Conservation (phyloP, 495 filamentous ascomycete genomes). For the Penicillium angulare region DNA sequence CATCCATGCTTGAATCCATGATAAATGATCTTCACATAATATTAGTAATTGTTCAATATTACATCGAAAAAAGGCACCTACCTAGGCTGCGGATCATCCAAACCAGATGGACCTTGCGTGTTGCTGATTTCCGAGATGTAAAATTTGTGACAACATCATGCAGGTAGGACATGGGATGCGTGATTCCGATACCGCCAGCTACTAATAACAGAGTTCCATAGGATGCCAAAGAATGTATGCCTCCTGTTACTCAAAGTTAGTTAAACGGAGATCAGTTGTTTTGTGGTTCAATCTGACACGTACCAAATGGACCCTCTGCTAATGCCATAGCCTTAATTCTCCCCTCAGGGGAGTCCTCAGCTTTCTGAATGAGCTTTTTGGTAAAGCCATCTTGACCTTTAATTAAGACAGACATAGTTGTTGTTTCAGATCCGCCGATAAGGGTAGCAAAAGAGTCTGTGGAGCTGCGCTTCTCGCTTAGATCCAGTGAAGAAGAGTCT, state of each 20-base stretch:
- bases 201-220: conserved; percentile 57
- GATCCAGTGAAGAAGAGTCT: conserved; percentile 1
- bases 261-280: no score
- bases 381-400: conserved; percentile 56
- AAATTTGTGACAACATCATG: conserved; percentile 48
- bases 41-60: not conserved
- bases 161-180: conserved; percentile 55
- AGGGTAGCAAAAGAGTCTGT: conserved; percentile 36
- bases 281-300: conserved; percentile 1
- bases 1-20: conserved; percentile 49
- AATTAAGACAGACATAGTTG: conserved; percentile 52
- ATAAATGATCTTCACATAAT: conserved; percentile 34
- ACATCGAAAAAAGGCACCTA: conserved; percentile 11
- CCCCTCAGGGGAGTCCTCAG: conserved; percentile 35
- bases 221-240: conserved; percentile 47
- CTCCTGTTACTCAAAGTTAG: conserved; percentile 23
- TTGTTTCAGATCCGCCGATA: conserved; percentile 29
- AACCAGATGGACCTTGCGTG: conserved; percentile 39
- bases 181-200: conserved; percentile 60
- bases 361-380: conserved; percentile 46
- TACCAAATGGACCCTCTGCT: conserved; percentile 58
- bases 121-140: conserved; percentile 36
- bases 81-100: conserved; percentile 44
- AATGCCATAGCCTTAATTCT: conserved; percentile 46
- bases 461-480: conserved; percentile 30